Conservation (phyloP, 1,139 yeast genomes). For the Pneumocystis oryctolagi region DNA sequence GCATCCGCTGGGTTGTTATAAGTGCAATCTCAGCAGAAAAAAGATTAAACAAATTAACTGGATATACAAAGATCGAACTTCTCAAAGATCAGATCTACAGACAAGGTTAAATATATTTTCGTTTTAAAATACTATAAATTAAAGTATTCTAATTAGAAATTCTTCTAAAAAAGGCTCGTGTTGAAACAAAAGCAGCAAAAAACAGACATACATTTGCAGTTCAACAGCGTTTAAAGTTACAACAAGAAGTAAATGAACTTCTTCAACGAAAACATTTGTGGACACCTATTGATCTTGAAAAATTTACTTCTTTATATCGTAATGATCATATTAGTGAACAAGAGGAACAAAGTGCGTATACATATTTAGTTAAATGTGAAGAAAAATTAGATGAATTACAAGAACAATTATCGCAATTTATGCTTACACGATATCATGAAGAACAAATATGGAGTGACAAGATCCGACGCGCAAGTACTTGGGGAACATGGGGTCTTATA, state of each 20-base stretch:
- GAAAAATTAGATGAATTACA: constrained; percentile 54
- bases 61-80: constrained; percentile 68
- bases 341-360: constrained; percentile 41
- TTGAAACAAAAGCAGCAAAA: constrained; percentile 37
- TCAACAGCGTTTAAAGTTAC: constrained; percentile 51
- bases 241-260: constrained; percentile 74
- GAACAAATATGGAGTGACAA: constrained; percentile 98
- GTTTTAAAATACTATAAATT: background rate
- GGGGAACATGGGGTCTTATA: constrained; percentile 92
- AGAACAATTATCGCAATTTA: constrained; percentile 54
- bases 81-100: constrained; percentile 47
- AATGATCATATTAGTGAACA: constrained; percentile 66
- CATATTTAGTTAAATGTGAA: constrained; percentile 43
- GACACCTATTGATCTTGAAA: constrained; percentile 62
- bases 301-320: constrained; percentile 66
- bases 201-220: constrained; percentile 47
- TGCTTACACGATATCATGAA: constrained; percentile 80
- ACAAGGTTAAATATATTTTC: constrained; percentile 14
- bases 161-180: constrained; percentile 38
- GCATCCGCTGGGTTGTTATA: constrained; percentile 31
- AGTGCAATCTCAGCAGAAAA: constrained; percentile 56
- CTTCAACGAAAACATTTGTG: constrained; percentile 74
- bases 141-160: constrained; percentile 26
- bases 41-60: constrained; percentile 79
- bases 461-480: constrained; percentile 81